A percentile compares a stretch with the other conserved stretches of the same genome.
phyloP scores from a whole-genome alignment of 345 rosid species.

The Murraya koenigii region DNA sequence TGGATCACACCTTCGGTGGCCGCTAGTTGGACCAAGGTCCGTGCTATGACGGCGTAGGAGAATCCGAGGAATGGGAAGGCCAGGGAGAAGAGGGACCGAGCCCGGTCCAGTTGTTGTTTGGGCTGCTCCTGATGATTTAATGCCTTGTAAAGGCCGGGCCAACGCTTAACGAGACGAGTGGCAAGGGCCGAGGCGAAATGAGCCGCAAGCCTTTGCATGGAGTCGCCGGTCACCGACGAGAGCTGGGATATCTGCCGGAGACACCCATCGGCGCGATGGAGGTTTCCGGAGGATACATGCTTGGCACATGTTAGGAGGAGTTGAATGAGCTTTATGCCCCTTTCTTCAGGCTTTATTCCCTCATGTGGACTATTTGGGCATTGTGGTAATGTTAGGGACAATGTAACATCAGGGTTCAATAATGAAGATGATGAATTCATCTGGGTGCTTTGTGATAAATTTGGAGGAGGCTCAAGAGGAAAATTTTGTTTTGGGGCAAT shows the following conservation, averaged over 20 bases:
- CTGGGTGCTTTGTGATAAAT: background rate
- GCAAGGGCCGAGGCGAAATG: conserved; percentile 46
- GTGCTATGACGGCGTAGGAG: conserved; percentile 25
- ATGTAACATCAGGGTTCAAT: conserved; percentile 38
- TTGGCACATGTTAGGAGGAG: conserved; percentile 45
- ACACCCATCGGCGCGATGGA: conserved; percentile 39
- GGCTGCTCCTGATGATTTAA: conserved; percentile 22
- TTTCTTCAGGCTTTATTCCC: conserved; percentile 27
- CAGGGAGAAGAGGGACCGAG: conserved; percentile 18
- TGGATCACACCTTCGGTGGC: conserved; percentile 32
- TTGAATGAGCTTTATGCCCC: conserved; percentile 46
- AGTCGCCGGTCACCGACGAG: conserved; percentile 42
- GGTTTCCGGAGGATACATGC: conserved; percentile 49
- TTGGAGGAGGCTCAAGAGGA: background rate
- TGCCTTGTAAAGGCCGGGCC: too few relatives aligned
- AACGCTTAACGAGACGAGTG: conserved; percentile 36
- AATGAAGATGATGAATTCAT: conserved; percentile 23
- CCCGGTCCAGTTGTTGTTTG: background rate
- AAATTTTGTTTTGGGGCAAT: background rate
- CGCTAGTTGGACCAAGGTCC: conserved; percentile 28
- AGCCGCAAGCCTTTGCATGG: conserved; percentile 50
- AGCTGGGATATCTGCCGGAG: conserved; percentile 41
- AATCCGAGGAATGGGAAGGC: conserved; percentile 35
- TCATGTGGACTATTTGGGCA: conserved; percentile 6
- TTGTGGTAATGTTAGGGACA: conserved; percentile 40